Conservation (phyloP, 371 early-diverging fungal species). For the Syncephalastrum contaminatum region DNA sequence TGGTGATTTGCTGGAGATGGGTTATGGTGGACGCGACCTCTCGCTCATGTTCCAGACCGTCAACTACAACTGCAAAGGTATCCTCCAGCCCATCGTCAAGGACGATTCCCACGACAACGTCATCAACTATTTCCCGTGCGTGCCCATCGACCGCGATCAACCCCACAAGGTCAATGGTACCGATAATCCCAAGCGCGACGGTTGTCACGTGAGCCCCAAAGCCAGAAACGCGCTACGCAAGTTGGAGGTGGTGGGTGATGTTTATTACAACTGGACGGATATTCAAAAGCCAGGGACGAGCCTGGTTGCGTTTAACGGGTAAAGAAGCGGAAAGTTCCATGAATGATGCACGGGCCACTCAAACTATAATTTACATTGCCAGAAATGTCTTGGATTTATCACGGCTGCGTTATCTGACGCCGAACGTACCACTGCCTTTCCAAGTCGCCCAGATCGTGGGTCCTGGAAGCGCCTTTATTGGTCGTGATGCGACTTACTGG, state of each 20-base stretch:
- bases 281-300: constrained; percentile 53
- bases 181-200: constrained; percentile 55
- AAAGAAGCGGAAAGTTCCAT: constrained; percentile 5
- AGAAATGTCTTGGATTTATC: constrained; percentile 56
- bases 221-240: constrained; percentile 47
- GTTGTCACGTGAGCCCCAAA: constrained; percentile 64
- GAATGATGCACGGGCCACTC: neutral
- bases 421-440: constrained; percentile 43
- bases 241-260: constrained; percentile 55
- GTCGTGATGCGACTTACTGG: constrained; percentile 64
- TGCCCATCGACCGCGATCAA: constrained; percentile 44
- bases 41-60: constrained; percentile 79
- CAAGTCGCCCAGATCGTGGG: constrained; percentile 45
- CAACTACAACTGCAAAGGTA: constrained; percentile 66
- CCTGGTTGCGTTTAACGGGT: constrained; percentile 76
- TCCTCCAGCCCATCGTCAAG: constrained; percentile 47
- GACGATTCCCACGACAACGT: constrained; percentile 54
- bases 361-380: neutral
- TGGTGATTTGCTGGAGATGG: constrained; percentile 60
- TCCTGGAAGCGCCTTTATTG: constrained; percentile 52
- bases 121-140: constrained; percentile 76
- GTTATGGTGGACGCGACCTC: constrained; percentile 73
- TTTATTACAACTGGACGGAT: constrained; percentile 79
- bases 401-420: constrained; percentile 41
- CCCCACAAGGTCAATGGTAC: constrained; percentile 38